phyloP scores from a whole-genome alignment of 1,284 basidiomycete species.

The Trichosporon ovoides region DNA sequence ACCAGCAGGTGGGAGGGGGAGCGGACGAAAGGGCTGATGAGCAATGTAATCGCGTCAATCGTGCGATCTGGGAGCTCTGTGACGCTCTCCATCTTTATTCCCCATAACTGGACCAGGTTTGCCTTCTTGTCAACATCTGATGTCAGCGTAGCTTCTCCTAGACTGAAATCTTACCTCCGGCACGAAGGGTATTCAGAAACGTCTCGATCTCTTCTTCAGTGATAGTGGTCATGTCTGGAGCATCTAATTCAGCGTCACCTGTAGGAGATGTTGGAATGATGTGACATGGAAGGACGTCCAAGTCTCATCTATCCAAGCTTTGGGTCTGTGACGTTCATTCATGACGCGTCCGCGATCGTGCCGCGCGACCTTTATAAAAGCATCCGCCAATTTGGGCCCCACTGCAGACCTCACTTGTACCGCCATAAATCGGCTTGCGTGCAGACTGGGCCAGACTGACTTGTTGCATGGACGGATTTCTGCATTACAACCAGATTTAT shows the following conservation, averaged over 20 bases:
- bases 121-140: constrained; percentile 45
- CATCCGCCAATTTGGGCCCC: background rate
- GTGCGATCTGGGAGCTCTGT: constrained; percentile 31
- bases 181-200: constrained; percentile 33
- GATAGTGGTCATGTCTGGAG: constrained; percentile 9
- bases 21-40: constrained; percentile 33
- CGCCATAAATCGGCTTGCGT: too few relatives aligned
- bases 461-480: background rate
- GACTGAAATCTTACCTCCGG: constrained; percentile 27
- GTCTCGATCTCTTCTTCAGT: constrained; percentile 35
- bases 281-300: too few relatives aligned
- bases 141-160: background rate
- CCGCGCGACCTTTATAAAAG: background rate
- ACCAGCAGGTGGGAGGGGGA: constrained; percentile 38
- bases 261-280: background rate
- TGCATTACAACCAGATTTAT: background rate
- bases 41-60: constrained; percentile 39
- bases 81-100: constrained; percentile 37
- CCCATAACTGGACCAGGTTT: constrained; percentile 44
- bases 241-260: too few relatives aligned
- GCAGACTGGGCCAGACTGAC: too few relatives aligned
- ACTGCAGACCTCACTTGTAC: background rate
- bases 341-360: background rate
- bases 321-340: background rate
- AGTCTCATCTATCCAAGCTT: too few relatives aligned